A percentile compares a stretch with the other conserved stretches of the same genome.
Conservation (phyloP, 495 filamentous ascomycete genomes). For the Penicillium samsonianum region DNA sequence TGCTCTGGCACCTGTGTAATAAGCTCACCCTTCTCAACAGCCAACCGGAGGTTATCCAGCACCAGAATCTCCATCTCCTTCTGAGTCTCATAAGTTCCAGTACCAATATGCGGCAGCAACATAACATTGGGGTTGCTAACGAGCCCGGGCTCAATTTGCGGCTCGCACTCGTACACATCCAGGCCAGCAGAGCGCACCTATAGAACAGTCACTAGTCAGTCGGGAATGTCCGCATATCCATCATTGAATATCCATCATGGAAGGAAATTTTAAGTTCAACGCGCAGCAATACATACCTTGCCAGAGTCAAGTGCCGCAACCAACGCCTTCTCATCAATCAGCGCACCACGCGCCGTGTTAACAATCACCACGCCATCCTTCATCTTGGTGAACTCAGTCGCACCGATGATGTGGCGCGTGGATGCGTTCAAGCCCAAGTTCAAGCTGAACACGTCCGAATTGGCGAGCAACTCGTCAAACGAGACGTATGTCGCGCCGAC, state of each 20-base stretch:
- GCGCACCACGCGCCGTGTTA: constrained; percentile 79
- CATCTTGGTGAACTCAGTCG: constrained; percentile 65
- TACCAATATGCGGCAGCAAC: constrained; percentile 81
- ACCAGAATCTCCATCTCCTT: constrained; percentile 78
- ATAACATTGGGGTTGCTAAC: constrained; percentile 69
- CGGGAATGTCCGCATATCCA: no score
- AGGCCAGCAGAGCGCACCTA: constrained; percentile 60
- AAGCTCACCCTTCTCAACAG: constrained; percentile 63
- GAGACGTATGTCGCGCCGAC: constrained; percentile 66
- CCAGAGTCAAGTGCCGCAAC: constrained; percentile 68
- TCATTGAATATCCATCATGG: background rate
- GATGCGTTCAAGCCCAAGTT: constrained; percentile 68
- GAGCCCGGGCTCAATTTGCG: constrained; percentile 68
- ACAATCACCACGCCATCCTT: constrained; percentile 78
- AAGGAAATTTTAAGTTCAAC: background rate
- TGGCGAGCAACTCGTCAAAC: constrained; percentile 66
- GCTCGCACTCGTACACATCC: constrained; percentile 82
- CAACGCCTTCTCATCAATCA: constrained; percentile 76
- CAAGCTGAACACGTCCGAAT: constrained; percentile 73
- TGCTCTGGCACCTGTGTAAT: constrained; percentile 75
- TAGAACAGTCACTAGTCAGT: background rate
- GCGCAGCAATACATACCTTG: constrained; percentile 51
- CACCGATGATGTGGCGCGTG: constrained; percentile 71
- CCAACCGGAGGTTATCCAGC: constrained; percentile 65
- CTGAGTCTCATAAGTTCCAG: constrained; percentile 63